These are phyloP conservation scores for Penicillium canariense DNA, from an alignment of 495 filamentous ascomycete species.

Conservation along the genomic window DNA sequence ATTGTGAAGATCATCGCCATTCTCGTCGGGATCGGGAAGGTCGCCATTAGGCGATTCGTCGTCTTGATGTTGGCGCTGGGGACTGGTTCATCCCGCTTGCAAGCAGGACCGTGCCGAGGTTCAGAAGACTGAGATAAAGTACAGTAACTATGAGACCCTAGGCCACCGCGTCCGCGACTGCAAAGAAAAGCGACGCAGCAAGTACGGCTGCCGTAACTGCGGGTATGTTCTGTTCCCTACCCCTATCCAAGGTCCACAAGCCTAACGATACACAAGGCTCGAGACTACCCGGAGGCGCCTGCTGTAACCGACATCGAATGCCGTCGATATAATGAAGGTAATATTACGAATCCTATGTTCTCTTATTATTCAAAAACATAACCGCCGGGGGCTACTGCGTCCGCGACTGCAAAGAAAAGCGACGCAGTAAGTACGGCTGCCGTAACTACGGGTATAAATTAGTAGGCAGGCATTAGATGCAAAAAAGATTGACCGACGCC, in stretches of 20 bases:
- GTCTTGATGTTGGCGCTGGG: too few relatives aligned
- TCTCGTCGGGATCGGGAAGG: constrained; percentile 36
- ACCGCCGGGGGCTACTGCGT: constrained; percentile 72
- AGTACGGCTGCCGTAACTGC: constrained; percentile 80
- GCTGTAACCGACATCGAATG: constrained; percentile 75
- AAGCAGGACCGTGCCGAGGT: constrained; percentile 54
- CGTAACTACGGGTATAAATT: constrained; percentile 67
- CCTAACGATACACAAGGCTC: constrained; percentile 41
- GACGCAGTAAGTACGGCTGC: constrained; percentile 48
- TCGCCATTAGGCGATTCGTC: constrained; percentile 41
- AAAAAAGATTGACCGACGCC: constrained; percentile 38
- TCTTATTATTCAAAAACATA: neutral
- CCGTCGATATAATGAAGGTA: constrained; percentile 70
- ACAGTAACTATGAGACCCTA: constrained; percentile 70
- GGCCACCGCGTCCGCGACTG: constrained; percentile 73
- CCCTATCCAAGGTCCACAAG: neutral
- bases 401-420: constrained; percentile 80
- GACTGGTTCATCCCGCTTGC: too few relatives aligned
- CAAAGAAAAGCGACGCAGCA: constrained; percentile 56
- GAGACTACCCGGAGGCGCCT: constrained; percentile 69
- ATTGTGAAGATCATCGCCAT: constrained; percentile 49
- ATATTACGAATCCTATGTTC: neutral
- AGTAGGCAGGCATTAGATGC: too few relatives aligned
- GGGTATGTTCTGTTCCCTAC: constrained; percentile 43
- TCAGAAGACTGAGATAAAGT: constrained; percentile 57